These are phyloP conservation scores for Solanum microdontum DNA, from an alignment of 257 asterid genomes.

Conservation along the genomic window DNA sequence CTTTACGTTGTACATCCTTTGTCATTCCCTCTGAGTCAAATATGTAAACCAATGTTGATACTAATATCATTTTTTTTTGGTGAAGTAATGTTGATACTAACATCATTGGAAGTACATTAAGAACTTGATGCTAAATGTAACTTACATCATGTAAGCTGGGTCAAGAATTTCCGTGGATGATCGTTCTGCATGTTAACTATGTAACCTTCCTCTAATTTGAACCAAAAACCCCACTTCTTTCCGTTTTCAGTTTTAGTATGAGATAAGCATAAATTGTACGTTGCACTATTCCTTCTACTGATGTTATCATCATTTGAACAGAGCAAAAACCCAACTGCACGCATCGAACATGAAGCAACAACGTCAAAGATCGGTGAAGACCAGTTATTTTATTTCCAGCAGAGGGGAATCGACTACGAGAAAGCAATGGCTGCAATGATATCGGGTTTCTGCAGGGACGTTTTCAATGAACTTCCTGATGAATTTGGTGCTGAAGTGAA, in stretches of 20 bases:
- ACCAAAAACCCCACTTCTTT: not conserved
- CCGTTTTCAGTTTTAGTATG: not conserved
- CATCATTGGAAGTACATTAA: not conserved
- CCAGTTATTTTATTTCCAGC: constrained; percentile 89
- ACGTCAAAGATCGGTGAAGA: constrained; percentile 90
- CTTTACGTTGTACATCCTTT: not conserved
- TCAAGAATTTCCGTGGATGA: no score
- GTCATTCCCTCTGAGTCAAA: not conserved
- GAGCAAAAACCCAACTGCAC: constrained; percentile 61
- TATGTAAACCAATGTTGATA: not conserved
- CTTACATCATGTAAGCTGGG: no score
- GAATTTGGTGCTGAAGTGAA: constrained; percentile 96
- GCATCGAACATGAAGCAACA: constrained; percentile 83
- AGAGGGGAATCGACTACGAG: constrained; percentile 84
- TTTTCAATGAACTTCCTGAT: constrained; percentile 82
- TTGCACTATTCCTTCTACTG: not conserved
- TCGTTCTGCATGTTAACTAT: not conserved
- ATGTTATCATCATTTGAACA: constrained; percentile 12
- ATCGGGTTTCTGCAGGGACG: constrained; percentile 86
- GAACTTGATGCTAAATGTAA: not conserved
- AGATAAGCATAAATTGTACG: not conserved
- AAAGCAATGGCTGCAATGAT: constrained; percentile 96
- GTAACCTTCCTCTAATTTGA: not conserved
- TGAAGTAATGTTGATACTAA: no score
- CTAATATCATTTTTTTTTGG: no score